Percentiles rank a stretch among this genome's conserved stretches.
Evolutionary conservation across 495 filamentous ascomycete genomes (phyloP).

Genomic region (Penicillium salamii): DNA sequence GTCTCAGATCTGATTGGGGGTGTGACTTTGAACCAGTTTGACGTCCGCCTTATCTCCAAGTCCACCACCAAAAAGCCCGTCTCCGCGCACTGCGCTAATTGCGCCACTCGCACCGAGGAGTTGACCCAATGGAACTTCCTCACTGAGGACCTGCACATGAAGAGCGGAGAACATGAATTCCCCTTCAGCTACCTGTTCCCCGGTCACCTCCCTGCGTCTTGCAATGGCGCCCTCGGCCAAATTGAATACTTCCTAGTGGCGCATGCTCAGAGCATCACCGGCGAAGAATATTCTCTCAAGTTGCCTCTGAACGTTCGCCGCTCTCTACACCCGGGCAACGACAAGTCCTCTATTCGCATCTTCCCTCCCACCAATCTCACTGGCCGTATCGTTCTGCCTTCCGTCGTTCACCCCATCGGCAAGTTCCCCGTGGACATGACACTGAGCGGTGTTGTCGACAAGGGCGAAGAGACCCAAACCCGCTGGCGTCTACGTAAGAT

Average conservation of each 20-base stretch:
- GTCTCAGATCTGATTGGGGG: conserved; percentile 54
- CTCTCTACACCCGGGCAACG: conserved; percentile 71
- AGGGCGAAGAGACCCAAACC: conserved; percentile 57
- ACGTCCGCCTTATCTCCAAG: conserved; percentile 64
- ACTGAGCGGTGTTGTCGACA: conserved; percentile 73
- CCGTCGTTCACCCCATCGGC: conserved; percentile 84
- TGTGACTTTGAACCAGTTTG: conserved; percentile 66
- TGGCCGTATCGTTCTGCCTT: conserved; percentile 72
- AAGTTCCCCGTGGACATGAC: conserved; percentile 75
- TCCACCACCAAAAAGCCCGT: conserved; percentile 78
- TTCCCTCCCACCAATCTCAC: conserved; percentile 96
- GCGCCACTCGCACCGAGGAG: conserved; percentile 63
- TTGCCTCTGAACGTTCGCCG: conserved; percentile 69
- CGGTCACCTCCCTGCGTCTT: conserved; percentile 80
- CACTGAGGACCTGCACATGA: conserved; percentile 60
- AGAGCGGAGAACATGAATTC: conserved; percentile 68
- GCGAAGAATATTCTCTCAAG: conserved; percentile 63
- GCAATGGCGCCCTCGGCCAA: conserved; percentile 65
- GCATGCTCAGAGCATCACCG: conserved; percentile 56
- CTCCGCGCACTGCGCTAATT: conserved; percentile 70
- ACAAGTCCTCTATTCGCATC: conserved; percentile 75
- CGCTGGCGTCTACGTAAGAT: conserved; percentile 89
- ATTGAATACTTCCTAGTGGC: conserved; percentile 79
- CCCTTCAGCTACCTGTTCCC: conserved; percentile 91
- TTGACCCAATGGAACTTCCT: conserved; percentile 79